Base-by-base conservation (phyloP, 768 basidiomycete genomes). In the Candolleomyces aberdarensis region DNA sequence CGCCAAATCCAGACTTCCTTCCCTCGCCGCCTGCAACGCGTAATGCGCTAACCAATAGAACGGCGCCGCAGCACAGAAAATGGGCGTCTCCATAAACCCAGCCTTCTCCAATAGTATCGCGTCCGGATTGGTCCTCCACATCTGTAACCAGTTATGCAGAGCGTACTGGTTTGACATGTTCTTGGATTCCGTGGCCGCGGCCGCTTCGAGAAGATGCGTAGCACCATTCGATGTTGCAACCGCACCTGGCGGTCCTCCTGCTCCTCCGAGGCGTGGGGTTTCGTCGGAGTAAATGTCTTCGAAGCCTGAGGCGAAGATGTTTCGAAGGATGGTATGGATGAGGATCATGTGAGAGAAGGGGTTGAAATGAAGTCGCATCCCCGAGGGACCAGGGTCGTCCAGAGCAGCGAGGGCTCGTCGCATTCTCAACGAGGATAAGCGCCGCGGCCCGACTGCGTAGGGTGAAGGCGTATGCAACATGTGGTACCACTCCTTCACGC, bases 1-100 rank as follows among this genome's bases (percentile, higher is more conserved):
- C 55, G 41, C 65, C 48, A 57, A 49, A 54, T 66, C 66, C 49
- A 65, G 74, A 64, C 31, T 69, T n/a, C 76, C 77, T 61, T 84
- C 82, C 66, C 83, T 82, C 63, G 80, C 76, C 32, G 82, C 83
- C 51, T 83, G 67, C 22, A 85, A 70, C 11, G 81, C 76, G 41
- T 84, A 78, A 67, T 85, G 80, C 14, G 81, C 84, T 31, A 87
- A 77, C 85, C 85, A 87, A 69, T 85, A 87, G 70, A 84, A 84
- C 10, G 85, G 84, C 11, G 85, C 69, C 17, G 80, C 81, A 60
- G 81, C 73, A 61, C 67, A 74, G 17, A 78, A 67, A 67, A 81
- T 80, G 4, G 78, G 71, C 10, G 73, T 73, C 55, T 41, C 13
- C 9, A 48, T 36, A 32, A 56, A 50, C 46, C 73, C 75, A 14